Base-by-base conservation (phyloP, 768 basidiomycete species). In the Rhodotorula graminis region DNA sequence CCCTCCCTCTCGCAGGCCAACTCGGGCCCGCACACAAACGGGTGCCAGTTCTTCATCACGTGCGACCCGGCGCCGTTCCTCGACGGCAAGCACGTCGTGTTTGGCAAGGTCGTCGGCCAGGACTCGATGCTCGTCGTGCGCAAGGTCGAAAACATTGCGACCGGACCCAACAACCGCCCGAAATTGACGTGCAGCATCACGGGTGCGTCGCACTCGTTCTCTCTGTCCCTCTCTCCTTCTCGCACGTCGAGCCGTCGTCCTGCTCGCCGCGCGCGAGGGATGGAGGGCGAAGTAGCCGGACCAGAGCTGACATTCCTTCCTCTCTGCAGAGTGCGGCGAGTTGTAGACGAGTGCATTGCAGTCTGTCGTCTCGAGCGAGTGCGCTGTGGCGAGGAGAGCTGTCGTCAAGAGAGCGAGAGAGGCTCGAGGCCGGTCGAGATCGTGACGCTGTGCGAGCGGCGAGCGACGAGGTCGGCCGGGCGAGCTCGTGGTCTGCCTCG, bases 31-130 rank as follows among this genome's bases (percentile, higher is more conserved):
- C 89, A 92, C 78, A 94, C 93, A 23, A 98, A 97, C 75, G 95
- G 94, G 5, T 94, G 92, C 81, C 93, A 95, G 87, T 99, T 98
- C 84, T 99, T 99, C 85, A 89, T 99, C 80, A 99, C 96, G 0
- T 93, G 92, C 3, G 91, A 88, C 16, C 90, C 91, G 76, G 95
- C 94, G 74, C 92, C 94, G 73, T 98, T 98, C 82, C 86, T 99
- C 57, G 94, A 99, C 80, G 72, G 91, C 88, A 75, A 94, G 81
- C 93, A 95, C 80, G 90, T 93, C 76, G 92, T 94, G 3, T 96
- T 96, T 77, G 93, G 93, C 12, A 88, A 86, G 75, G 90, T 95
- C 49, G 86, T 91, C 73, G 79, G 81, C 18, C 80, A 80, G n/a
- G 83, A 96, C 69, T 92, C 92, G 37, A 91, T 98, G 90, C 86